Base-by-base conservation (phyloP, 2,329 filamentous ascomycete species). In the Chalaropsis thielavioides region DNA sequence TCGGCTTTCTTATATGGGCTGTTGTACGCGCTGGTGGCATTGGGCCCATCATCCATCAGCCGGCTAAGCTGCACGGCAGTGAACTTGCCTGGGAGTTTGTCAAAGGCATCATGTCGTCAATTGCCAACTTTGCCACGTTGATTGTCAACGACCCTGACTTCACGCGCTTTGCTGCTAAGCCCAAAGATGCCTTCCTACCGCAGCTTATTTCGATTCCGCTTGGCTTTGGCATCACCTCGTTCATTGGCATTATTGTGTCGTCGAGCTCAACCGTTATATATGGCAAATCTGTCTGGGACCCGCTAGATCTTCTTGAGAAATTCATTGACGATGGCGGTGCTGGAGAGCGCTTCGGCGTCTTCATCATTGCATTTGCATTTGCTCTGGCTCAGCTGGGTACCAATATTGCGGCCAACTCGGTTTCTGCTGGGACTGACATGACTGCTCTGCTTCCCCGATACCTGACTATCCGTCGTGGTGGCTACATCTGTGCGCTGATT, bases 81-180 rank as follows among this genome's bases (percentile, higher is more conserved):
- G 80, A 80, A 0, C 79, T 96, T 2, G 90, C 79, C 1, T 96
- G 92, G 92, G 83, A 85, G 27, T 85, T 96, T 66, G 82, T 96
- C 67, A 87, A 86, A 68, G 90, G 90, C 44, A 86, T 95, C 75
- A 95, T 96, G 90, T 86, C 82, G 27, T 86, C 89, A 3, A 91
- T 96, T 69, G 88, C 89, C 70, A 96, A 96, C 76, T 96, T 96
- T 72, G 89, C 90, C 0, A 90, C 91, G 0, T 80, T 96, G 41
- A 94, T 96, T 69, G 81, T 87, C 67, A 86, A 95, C 73, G 86
- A 89, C 69, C 88, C 88, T 0, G 90, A 95, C 72, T 96, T 95
- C 73, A 80, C 89, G 22, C 87, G 92, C 73, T 96, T 96, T 71
- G 88, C 90, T 2, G 76, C 77, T 22, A 90, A 86, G 72, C 90